Evolutionary conservation across 2,329 filamentous ascomycete species (phyloP).

Genomic region (Alternaria conjuncta): DNA sequence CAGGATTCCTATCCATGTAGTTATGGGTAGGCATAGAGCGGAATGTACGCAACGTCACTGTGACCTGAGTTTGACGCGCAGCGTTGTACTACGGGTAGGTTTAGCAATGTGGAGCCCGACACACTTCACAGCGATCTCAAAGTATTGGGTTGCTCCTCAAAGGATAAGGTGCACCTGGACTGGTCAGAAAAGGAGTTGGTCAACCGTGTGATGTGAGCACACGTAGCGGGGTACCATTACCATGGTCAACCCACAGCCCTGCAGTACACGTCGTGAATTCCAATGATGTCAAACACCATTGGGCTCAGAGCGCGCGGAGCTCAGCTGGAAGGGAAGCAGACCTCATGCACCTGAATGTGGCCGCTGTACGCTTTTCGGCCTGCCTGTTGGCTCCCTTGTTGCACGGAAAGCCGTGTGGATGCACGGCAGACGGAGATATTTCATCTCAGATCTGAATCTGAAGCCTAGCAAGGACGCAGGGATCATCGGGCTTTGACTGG

Average conservation of each 20-base stretch:
- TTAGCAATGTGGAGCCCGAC: conserved; percentile 2
- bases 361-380: not conserved
- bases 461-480: not conserved
- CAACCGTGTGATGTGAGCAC: not conserved
- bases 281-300: not conserved
- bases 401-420: not conserved
- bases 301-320: not conserved
- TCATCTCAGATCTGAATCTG: conserved; percentile 5
- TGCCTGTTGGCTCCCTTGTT: not conserved
- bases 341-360: not conserved
- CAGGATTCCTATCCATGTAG: not conserved
- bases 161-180: not conserved
- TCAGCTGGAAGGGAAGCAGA: not conserved
- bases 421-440: conserved; percentile 8
- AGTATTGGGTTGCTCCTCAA: not conserved
- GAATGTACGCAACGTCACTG: conserved; percentile 4
- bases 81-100: not conserved
- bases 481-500: not conserved
- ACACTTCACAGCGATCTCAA: not conserved
- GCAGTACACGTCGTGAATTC: not conserved
- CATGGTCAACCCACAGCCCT: not conserved
- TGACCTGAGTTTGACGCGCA: not conserved
- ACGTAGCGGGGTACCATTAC: not conserved
- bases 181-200: not conserved
- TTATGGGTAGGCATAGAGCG: not conserved